Evolutionary conservation across 345 rosid genomes (phyloP), one percentile per base, ranked within the genome.

Genomic region (Populus davidiana): DNA sequence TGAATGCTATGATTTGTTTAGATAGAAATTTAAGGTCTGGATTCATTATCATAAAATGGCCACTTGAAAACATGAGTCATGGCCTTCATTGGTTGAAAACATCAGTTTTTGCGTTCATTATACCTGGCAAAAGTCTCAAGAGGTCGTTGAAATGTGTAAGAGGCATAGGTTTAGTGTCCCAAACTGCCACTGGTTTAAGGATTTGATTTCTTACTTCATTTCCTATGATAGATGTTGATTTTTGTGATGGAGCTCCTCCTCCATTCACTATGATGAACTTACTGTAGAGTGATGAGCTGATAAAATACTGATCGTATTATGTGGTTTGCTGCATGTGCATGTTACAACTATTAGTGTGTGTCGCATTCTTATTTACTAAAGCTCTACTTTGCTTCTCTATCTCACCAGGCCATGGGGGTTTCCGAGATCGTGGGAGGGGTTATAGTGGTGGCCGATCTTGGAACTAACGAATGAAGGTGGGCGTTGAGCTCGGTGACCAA

Each of bases 341-440:
- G 2, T 14, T 31, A 3, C 36, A 12, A 14, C 41, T 18, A 38
- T 33, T 25, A 38, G 6, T 4, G 18, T 35, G 3, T 67, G 31
- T 25, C 5, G 3, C n/a, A 29, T 16, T 44, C 27, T 41, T 44
- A n/a, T 68, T 36, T 80, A 2, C 74, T 73, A 63, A 49, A 39
- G 54, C 54, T 43, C 33, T 39, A 2, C 69, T 2, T 67, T 47
- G 71, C 21, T 49, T 76, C 29, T n/a, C 16, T 61, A 16, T 69
- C 29, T 41, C 27, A 62, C 64, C 87, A 87, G 91, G 90, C 31
- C 77, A 74, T 44, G 89, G 91, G 29, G 86, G 91, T 69, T 90
- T 77, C 69, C 90, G 91, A 54, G 93, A 90, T 68, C 91, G 91
- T 47, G 93, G 93, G 54, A 86, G 88, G 82, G 88, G 88, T 77